phyloP scores from a whole-genome alignment of 2,329 filamentous ascomycete species.

The Pseudomassariella vexata region DNA sequence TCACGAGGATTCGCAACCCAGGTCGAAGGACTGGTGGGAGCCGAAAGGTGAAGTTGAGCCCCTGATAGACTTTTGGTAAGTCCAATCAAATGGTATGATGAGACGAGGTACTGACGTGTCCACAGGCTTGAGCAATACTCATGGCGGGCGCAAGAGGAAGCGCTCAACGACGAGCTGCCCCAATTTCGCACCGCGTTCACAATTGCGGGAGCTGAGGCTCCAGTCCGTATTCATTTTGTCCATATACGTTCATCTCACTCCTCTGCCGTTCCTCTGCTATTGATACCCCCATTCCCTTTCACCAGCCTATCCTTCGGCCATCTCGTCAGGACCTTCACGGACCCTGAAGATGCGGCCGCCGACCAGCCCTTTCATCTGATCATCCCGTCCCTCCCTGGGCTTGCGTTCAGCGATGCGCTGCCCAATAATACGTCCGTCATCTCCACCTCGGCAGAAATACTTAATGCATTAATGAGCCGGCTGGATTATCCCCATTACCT shows the following conservation, averaged over 20 bases:
- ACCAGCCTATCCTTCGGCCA: conserved; percentile 56
- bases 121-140: conserved; percentile 59
- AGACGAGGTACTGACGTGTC: neutral
- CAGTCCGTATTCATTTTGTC: conserved; percentile 58
- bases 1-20: conserved; percentile 45
- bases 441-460: conserved; percentile 45
- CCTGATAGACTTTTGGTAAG: conserved; percentile 59
- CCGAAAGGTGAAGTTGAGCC: conserved; percentile 58
- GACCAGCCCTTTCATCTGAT: conserved; percentile 59
- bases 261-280: conserved; percentile 55
- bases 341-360: conserved; percentile 39
- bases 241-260: conserved; percentile 48
- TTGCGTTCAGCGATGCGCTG: conserved; percentile 62
- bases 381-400: conserved; percentile 58
- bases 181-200: conserved; percentile 57
- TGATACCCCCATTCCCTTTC: conserved; percentile 61
- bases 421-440: conserved; percentile 43
- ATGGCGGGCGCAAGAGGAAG: conserved; percentile 55
- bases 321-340: conserved; percentile 47
- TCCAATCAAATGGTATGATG: conserved; percentile 4
- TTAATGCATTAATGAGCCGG: conserved; percentile 54
- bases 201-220: conserved; percentile 30
- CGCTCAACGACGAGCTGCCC: conserved; percentile 52
- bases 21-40: conserved; percentile 48
- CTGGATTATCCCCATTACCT: conserved; percentile 56